Base-by-base conservation (phyloP, 2,329 filamentous ascomycete genomes). In the Aspergillus latus region DNA sequence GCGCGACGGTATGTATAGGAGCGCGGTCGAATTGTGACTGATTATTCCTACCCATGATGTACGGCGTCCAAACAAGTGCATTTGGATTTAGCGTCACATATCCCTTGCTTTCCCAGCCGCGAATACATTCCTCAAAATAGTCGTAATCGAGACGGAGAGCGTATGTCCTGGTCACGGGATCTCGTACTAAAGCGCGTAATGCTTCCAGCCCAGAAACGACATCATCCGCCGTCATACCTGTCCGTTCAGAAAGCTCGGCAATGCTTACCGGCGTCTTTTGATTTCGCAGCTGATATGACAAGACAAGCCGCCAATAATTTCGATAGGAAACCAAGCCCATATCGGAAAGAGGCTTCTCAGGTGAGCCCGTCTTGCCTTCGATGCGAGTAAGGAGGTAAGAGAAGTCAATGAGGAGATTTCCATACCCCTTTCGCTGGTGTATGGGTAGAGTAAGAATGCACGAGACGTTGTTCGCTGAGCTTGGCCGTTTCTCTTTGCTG, bases 281-380 rank as follows among this genome's bases (percentile, higher is more conserved):
- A 46, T 87, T 76, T 37, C 92, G 78, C 5, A 99, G 81, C 64
- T 96, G 90, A 60, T 89, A 88, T 69, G 92, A 97, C 52, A 99
- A 78, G 2, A 96, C 82, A 8, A 96, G 79, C 16, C 94, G 88
- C 94, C 94, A 99, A 73, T 99, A 99, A 66, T 96, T 97, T 44
- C 94, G 86, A 71, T 99, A 99, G 1, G 93, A 97, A 3, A 97
- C 93, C 39, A 99, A 76, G 2, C 94, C 94, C 91, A 99, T 97
- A 69, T 99, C 94, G 0, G 94, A 97, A 3, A 99, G 82, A 0
- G 94, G 94, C 74, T 99, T 99, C 72, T 99, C 94, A 0, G 94
- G 94, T 1, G 93, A 97, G 8, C 94, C 94, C 0, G 92, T 95
- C 74, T 97, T 96, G 66, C 88, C 84, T 74, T 99, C 94, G 1